phyloP scores from a whole-genome alignment of 176 grass and related monocot genomes.

The Puccinellia tenuiflora region DNA sequence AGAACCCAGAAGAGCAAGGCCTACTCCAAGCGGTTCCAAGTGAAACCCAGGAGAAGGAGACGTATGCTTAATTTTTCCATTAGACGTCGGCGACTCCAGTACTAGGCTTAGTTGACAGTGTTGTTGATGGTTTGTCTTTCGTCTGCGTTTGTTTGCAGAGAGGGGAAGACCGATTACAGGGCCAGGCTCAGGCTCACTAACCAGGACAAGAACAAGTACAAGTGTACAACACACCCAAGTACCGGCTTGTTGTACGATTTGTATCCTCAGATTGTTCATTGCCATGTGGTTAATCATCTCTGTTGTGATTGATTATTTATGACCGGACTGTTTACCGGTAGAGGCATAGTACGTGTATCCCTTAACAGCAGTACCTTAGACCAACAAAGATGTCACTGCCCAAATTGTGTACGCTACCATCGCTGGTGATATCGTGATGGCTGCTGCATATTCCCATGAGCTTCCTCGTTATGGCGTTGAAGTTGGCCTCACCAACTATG shows the following conservation, averaged over 20 bases:
- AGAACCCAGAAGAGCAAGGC: slow-evolving; percentile 48
- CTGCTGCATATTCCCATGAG: too few species aligned
- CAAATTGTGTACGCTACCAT: too few species aligned
- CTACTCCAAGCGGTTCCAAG: slow-evolving; percentile 73
- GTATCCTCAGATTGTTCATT: slow-evolving; percentile 19
- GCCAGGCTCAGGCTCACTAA: slow-evolving; percentile 62
- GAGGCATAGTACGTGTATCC: too few species aligned
- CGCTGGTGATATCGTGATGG: too few species aligned
- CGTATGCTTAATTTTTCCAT: neutral
- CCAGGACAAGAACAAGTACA: slow-evolving; percentile 78
- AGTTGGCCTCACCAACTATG: too few species aligned
- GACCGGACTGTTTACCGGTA: neutral
- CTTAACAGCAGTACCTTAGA: too few species aligned
- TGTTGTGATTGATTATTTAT: neutral
- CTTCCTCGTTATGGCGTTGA: too few species aligned
- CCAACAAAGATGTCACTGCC: too few species aligned
- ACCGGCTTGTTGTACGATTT: slow-evolving; percentile 60
- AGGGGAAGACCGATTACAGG: slow-evolving; percentile 67
- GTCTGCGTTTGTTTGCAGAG: slow-evolving; percentile 20
- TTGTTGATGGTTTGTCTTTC: neutral
- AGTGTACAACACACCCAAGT: slow-evolving; percentile 59
- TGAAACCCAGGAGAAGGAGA: slow-evolving; percentile 65
- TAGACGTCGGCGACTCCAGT: neutral
- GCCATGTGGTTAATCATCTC: neutral
- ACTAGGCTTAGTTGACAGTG: neutral